Base-by-base conservation (phyloP, 2,329 filamentous ascomycete genomes). In the Thelonectria rubi region DNA sequence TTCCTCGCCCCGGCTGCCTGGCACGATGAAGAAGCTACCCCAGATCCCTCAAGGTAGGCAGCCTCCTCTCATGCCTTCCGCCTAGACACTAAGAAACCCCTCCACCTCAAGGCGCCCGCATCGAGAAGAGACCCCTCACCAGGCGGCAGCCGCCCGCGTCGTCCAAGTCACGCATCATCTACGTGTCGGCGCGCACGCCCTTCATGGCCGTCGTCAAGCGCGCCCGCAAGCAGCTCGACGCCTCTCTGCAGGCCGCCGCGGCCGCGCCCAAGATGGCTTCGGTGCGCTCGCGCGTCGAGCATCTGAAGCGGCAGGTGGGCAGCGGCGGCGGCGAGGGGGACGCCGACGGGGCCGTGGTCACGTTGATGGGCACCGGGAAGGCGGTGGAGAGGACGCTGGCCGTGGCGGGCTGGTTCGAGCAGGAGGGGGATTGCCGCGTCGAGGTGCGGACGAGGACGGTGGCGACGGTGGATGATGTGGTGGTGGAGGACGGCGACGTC, bases 191-290 rank as follows among this genome's bases (percentile, higher is more conserved):
- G 42, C 80, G 80, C 39, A 88, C 89, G 0, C 87, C 88, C 7
- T 91, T 92, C 79, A 85, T 92, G 76, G 85, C 89, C 11, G 81
- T 86, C 5, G 82, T 91, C 12, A 87, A 87, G 69, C 88, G 90
- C 52, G 84, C 88, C 14, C 85, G 86, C 62, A 86, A 86, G 62
- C 82, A 88, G 1, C 85, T 93, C 4, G 79, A 85, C 46, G 80
- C 83, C 39, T 81, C 84, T 4, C 79, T 82, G 12, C 77, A 72
- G 48, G 67, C 76, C 20, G 74, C 76, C 15, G 72, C 75, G 12
- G 74, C 84, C 2, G 84, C 84, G 55, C 81, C 85, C 21, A 81
- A 80, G 65, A 77, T 80, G 46, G 69, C 80, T 40, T 78, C 80
- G 6, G 75, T 86, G 3, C 75, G 80, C 43, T 76, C 81, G 17